These are phyloP conservation scores for Medakamo hakoo DNA, from an alignment of 139 green algal genomes.

Conservation along the genomic window DNA sequence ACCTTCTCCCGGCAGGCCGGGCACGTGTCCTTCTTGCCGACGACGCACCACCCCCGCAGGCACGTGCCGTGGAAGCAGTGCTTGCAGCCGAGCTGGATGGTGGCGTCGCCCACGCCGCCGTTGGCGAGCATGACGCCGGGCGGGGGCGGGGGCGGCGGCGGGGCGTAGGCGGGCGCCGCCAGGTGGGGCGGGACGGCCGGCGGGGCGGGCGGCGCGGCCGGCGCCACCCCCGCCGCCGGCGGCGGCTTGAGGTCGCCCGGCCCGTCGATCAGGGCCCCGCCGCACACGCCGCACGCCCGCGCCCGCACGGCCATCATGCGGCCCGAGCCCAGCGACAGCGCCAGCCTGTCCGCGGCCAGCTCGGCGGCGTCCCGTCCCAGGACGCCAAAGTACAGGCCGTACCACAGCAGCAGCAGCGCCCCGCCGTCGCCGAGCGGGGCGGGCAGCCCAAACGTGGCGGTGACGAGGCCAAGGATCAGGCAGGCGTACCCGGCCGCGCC, in stretches of 20 bases:
- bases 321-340: slow-evolving; percentile 25
- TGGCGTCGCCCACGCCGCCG: neutral
- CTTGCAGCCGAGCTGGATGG: slow-evolving; percentile 60
- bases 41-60: slow-evolving; percentile 73
- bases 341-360: slow-evolving; percentile 55
- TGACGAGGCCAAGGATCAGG: slow-evolving; percentile 50
- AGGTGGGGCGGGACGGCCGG: neutral
- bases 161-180: neutral
- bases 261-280: slow-evolving; percentile 40
- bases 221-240: neutral
- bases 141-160: neutral
- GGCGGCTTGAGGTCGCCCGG: neutral
- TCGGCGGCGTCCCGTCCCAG: slow-evolving; percentile 70
- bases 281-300: slow-evolving; percentile 60
- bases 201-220: neutral
- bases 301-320: slow-evolving; percentile 24
- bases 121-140: neutral
- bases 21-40: slow-evolving; percentile 67
- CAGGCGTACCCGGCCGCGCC: slow-evolving; percentile 50
- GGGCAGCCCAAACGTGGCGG: slow-evolving; percentile 24
- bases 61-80: slow-evolving; percentile 78
- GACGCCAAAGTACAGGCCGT: slow-evolving; percentile 81
- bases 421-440: slow-evolving; percentile 9
- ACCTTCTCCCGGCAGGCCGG: slow-evolving; percentile 60
- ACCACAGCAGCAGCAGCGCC: slow-evolving; percentile 31